Conservation (phyloP, 1,284 basidiomycete species). For the Ganoderma resinaceum region DNA sequence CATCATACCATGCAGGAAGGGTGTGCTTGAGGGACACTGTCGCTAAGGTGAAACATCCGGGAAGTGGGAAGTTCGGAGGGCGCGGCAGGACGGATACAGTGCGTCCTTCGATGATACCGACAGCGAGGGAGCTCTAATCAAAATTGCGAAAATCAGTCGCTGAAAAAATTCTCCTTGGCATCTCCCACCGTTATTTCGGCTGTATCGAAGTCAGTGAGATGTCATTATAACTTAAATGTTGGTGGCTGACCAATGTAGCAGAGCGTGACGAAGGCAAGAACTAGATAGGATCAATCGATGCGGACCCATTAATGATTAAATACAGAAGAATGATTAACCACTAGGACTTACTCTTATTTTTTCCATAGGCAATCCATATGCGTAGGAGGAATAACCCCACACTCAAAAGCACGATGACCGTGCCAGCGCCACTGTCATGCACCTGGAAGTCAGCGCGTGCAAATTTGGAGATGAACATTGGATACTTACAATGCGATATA, state of each 20-base stretch:
- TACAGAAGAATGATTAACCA: no score
- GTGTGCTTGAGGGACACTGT: constrained; percentile 3
- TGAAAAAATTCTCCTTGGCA: no score
- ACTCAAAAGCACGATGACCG: neutral
- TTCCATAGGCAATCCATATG: constrained; percentile 3
- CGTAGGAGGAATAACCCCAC: neutral
- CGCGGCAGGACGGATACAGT: neutral
- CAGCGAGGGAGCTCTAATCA: neutral
- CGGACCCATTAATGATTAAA: neutral
- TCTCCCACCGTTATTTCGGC: neutral
- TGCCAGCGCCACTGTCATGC: neutral
- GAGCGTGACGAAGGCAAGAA: neutral
- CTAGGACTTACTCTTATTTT: neutral
- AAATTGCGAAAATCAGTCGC: neutral
- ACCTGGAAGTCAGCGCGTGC: neutral
- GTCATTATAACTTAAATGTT: neutral
- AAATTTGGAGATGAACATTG: neutral
- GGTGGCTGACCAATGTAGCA: neutral
- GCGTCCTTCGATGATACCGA: constrained; percentile 5
- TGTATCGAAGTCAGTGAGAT: neutral
- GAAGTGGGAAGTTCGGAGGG: neutral
- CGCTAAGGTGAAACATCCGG: neutral
- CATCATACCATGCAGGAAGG: neutral
- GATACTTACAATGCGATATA: neutral
- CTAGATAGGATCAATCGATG: neutral